Conservation (phyloP, 139 green algal species). For the Nannochloris sp. region DNA sequence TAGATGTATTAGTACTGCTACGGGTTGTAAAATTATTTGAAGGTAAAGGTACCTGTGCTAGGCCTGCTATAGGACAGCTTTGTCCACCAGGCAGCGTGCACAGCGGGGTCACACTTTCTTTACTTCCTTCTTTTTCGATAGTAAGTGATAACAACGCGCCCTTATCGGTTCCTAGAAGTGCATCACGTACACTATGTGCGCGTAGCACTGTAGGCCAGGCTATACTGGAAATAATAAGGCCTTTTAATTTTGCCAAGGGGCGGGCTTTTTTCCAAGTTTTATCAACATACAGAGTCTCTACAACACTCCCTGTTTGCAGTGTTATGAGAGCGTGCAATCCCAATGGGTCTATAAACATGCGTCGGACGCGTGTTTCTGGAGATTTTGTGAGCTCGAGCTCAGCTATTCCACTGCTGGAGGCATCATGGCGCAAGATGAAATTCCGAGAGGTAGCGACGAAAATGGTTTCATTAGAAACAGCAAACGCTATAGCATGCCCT, state of each 20-base stretch:
- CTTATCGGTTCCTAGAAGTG: constrained; percentile 55
- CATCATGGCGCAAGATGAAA: constrained; percentile 71
- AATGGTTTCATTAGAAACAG: constrained; percentile 39
- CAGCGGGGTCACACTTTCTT: constrained; percentile 26
- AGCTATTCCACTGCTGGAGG: constrained; percentile 25
- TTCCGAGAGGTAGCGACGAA: constrained; percentile 64
- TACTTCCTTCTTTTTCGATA: constrained; percentile 47
- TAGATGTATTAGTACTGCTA: too few relatives aligned
- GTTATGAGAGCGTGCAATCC: constrained; percentile 46
- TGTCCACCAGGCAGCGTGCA: constrained; percentile 9
- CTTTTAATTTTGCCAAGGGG: constrained; percentile 48
- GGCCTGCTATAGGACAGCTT: constrained; percentile 16
- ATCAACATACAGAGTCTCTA: constrained; percentile 56
- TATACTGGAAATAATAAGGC: constrained; percentile 39
- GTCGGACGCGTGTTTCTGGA: constrained; percentile 26
- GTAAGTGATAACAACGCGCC: constrained; percentile 43
- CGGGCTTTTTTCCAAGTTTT: constrained; percentile 32
- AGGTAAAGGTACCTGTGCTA: constrained; percentile 2
- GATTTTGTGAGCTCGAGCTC: constrained; percentile 46
- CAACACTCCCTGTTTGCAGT: constrained; percentile 14
- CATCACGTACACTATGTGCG: constrained; percentile 17
- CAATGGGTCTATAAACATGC: constrained; percentile 47
- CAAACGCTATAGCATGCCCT: constrained; percentile 16
- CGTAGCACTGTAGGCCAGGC: constrained; percentile 37
- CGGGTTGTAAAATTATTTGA: too few relatives aligned